Base-by-base conservation (phyloP, 768 basidiomycete genomes). In the Lentinula edodes region DNA sequence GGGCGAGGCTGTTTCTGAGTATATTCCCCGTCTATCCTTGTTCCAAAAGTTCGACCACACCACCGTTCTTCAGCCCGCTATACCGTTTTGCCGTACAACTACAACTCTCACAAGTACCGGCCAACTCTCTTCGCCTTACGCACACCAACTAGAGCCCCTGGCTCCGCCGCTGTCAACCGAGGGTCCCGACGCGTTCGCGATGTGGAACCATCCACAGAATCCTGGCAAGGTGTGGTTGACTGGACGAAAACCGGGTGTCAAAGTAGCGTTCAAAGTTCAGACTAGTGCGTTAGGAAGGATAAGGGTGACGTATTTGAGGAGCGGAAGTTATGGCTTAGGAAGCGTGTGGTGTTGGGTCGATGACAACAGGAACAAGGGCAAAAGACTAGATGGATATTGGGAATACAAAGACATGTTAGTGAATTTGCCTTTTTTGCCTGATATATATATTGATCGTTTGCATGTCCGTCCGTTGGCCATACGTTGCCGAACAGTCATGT, bases 161-260 rank as follows among this genome's bases (percentile, higher is more conserved):
- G 39, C 55, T 16, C 35, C 55, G 0, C 55, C 55, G 3, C 28
- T 56, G 41, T 56, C 55, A 5, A 56, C 55, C 13, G 55, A 56
- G 6, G 55, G 55, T 23, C 38, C 38, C 6, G 55, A 56, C 32
- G 55, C 39, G 41, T 56, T 56, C 15, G 23, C 13, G 12, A n/a
- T 41, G 18, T 56, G 55, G 55, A 12, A 3, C 18, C 55, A 56
- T 56, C 55, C 55, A 15, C 16, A 38, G 20, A 56, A 39, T 13
- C 55, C 55, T 9, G 55, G 41, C 20, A 56, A 56, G 55, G 55
- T 56, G 12, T 56, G 55, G 55, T 43, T 56, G 28, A 56, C 55
- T 10, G 55, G 39, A 7, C 8, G 55, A 16, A 56, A 56, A 16
- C 55, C 55, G 5, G 55, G 55, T 6, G 55, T 56, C 4, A 28